Conservation (phyloP, 805 yeast species). For the Candida insectalens region DNA sequence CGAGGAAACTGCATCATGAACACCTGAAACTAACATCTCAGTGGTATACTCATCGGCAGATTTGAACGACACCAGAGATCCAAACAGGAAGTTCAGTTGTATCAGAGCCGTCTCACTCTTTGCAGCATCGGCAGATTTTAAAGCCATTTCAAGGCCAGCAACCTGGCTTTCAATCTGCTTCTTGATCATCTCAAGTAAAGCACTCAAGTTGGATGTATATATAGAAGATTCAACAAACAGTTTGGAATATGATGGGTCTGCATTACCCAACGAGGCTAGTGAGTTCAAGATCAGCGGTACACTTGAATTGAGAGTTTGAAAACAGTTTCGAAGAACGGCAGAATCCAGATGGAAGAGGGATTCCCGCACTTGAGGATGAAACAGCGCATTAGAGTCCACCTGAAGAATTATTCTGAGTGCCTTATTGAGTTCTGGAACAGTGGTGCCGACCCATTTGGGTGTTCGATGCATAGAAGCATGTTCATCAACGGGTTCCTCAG, state of each 20-base stretch:
- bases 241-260: constrained; percentile 7
- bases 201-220: constrained; percentile 5
- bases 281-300: constrained; percentile 27
- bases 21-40: constrained; percentile 2
- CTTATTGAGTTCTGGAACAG: constrained; percentile 37
- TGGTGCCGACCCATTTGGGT: constrained; percentile 44
- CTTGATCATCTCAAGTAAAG: background rate
- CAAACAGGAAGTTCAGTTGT: constrained; percentile 7
- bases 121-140: constrained; percentile 20
- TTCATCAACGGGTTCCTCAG: constrained; percentile 7
- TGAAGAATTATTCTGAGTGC: constrained; percentile 30
- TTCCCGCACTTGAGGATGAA: constrained; percentile 24
- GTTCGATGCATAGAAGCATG: constrained; percentile 34
- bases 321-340: constrained; percentile 23
- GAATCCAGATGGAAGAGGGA: constrained; percentile 23
- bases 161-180: constrained; percentile 8
- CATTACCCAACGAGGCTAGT: constrained; percentile 11
- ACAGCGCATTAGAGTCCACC: constrained; percentile 8
- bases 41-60: constrained; percentile 3
- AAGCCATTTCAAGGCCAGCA: constrained; percentile 8
- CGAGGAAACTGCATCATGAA: constrained; percentile 10
- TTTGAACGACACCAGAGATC: constrained; percentile 5
- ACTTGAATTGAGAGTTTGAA: constrained; percentile 26
- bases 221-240: constrained; percentile 10
- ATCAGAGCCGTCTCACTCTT: constrained; percentile 9